A percentile compares a stretch with the other conserved stretches of the same genome.
Evolutionary conservation across 306 rosid genomes (phyloP).

Genomic region (Castanea crenata): DNA sequence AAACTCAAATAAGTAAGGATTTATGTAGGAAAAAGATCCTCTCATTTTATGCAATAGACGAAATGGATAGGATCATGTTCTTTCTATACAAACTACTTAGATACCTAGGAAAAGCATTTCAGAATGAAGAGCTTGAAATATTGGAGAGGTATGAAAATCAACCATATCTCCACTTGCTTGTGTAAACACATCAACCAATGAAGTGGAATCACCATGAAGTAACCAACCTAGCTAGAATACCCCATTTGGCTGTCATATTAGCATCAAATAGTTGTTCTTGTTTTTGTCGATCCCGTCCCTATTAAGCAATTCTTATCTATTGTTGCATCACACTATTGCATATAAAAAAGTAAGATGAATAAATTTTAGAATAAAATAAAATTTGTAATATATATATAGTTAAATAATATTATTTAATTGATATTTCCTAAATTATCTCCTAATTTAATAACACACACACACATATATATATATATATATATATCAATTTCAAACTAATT

Average conservation of each 20-base stretch:
- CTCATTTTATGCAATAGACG: no score
- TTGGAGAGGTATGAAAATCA: constrained; percentile 15
- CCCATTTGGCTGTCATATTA: constrained; percentile 33
- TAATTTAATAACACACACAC: no score
- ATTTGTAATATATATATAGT: no score
- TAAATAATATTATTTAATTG: no score
- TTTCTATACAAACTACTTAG: background rate
- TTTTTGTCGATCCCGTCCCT: constrained; percentile 38
- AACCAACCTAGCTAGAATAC: constrained; percentile 26
- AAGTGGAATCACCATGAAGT: constrained; percentile 13
- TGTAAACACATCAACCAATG: constrained; percentile 16
- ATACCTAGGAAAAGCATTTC: constrained; percentile 23
- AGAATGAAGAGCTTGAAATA: constrained; percentile 27
- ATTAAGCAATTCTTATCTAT: background rate
- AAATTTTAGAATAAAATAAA: no score
- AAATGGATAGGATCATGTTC: no score
- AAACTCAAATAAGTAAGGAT: background rate
- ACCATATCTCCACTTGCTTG: constrained; percentile 34
- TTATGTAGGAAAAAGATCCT: no score
- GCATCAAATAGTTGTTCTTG: constrained; percentile 20
- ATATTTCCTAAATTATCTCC: no score
- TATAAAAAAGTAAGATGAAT: no score
- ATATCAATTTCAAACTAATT: no score
- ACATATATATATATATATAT: no score
- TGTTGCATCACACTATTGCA: no score